Base-by-base conservation (phyloP, 2,329 filamentous ascomycete species). In the Calonectria hongkongensis region DNA sequence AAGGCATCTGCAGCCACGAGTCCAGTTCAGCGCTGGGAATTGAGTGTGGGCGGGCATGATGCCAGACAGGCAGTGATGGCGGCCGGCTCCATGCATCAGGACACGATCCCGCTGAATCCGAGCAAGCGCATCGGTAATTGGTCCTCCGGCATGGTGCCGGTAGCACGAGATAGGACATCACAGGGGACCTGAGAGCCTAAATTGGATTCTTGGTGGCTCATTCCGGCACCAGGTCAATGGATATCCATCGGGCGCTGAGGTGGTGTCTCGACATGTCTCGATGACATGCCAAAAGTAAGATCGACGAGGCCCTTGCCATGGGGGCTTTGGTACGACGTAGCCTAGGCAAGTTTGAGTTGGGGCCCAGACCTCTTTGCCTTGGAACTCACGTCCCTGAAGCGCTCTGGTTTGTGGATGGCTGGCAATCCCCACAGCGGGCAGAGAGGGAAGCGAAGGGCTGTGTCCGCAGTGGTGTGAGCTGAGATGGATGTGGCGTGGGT, bases 211-310 rank as follows among this genome's bases (percentile, higher is more conserved):
- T 27, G 4, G n/a, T 58, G 54, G 33, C 54, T 58, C 54, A 39
- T 58, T 60, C 54, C 54, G 33, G 54, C 54, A 25, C 54, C 33
- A 27, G 54, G n/a, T 41, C 54, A 60, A 21, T 41, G 21, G 36
- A n/a, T 12, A 60, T 60, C 54, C 54, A 51, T 36, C 51, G 18
- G 51, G 51, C 18, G 51, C 13, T 18, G 28, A 30, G 54, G 30
- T 48, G 56, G 41, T 51, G 66, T 27, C 56, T 45, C 9, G 47
- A 16, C 39, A 8, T 43, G 62, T 45, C 45, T 75, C 82, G 83
- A 84, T 84, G 82, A 79, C 78, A 74, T 74, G 68, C 76, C 74
- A 81, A 84, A 85, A 80, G n/a, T 76, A 72, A 85, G 83, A 84
- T 84, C 77, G 62, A 18, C 68, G 43, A 25, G 48, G 41, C 54